These are phyloP conservation scores for Rhododendron ferrugineum DNA, from an alignment of 148 eudicot genomes.

Conservation along the genomic window DNA sequence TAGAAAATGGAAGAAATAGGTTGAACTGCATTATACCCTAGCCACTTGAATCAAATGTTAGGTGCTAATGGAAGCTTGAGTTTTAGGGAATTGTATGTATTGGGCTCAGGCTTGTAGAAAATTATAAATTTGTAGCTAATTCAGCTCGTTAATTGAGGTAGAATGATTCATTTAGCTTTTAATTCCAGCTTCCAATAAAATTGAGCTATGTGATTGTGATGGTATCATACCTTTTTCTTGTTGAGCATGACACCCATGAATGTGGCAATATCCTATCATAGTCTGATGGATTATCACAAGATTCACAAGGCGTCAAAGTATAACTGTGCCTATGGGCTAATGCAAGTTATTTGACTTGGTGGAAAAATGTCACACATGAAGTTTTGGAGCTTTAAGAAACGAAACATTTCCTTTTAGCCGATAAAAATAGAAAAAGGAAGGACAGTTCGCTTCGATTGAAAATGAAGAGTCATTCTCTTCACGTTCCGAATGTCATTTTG, in stretches of 20 bases:
- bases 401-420: neutral
- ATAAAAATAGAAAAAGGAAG: neutral
- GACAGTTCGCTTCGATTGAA: neutral
- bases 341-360: neutral
- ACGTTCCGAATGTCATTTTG: neutral
- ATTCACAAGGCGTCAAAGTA: neutral
- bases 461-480: neutral
- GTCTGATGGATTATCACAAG: neutral
- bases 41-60: neutral
- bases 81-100: neutral
- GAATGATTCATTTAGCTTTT: neutral
- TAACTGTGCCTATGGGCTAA: neutral
- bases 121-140: neutral
- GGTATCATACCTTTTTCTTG: neutral
- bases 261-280: neutral
- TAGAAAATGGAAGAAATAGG: neutral
- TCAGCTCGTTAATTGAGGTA: neutral
- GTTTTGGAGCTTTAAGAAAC: neutral
- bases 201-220: neutral
- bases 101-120: neutral
- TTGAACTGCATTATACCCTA: neutral
- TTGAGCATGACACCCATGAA: neutral
- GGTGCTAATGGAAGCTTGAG: neutral
- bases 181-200: neutral
- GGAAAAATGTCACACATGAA: neutral